These are phyloP conservation scores for Wickerhamomyces subpelliculosus DNA, from an alignment of 805 yeast genomes.

Conservation along the genomic window DNA sequence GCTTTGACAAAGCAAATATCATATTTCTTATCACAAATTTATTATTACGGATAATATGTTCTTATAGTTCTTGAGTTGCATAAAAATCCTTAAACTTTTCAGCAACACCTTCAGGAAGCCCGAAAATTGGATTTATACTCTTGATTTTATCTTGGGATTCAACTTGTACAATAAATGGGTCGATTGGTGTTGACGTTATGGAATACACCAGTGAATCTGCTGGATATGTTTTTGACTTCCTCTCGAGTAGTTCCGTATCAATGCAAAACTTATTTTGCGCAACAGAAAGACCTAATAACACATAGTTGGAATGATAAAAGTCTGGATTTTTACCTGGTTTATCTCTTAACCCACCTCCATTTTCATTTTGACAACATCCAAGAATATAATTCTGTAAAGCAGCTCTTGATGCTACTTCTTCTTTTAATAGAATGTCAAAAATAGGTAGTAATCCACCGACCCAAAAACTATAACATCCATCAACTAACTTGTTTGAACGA, in stretches of 20 bases:
- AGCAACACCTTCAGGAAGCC: conserved; percentile 41
- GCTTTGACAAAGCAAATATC: no score
- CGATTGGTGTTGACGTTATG: conserved; percentile 5
- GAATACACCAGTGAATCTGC: conserved; percentile 8
- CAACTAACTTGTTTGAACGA: conserved; percentile 87
- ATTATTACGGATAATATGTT: no score
- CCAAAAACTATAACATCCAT: conserved; percentile 96
- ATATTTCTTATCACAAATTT: no score
- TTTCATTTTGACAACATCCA: conserved; percentile 61
- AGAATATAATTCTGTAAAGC: conserved; percentile 61
- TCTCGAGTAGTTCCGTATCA: no score
- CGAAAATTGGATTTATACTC: conserved; percentile 52
- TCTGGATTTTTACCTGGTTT: conserved; percentile 82
- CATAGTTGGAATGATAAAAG: conserved; percentile 87
- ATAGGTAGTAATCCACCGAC: conserved; percentile 73
- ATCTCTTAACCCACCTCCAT: conserved; percentile 73
- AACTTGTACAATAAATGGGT: conserved; percentile 11
- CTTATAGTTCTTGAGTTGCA: background rate
- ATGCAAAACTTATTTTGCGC: conserved; percentile 13
- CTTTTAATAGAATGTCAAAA: conserved; percentile 43
- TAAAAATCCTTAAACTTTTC: conserved; percentile 20
- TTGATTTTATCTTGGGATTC: conserved; percentile 14
- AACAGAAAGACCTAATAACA: conserved; percentile 58
- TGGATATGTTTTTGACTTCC: no score
- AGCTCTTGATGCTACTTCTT: conserved; percentile 41